Evolutionary conservation across 2,329 filamentous ascomycete genomes (phyloP).

Genomic region (Calonectria honghensis): DNA sequence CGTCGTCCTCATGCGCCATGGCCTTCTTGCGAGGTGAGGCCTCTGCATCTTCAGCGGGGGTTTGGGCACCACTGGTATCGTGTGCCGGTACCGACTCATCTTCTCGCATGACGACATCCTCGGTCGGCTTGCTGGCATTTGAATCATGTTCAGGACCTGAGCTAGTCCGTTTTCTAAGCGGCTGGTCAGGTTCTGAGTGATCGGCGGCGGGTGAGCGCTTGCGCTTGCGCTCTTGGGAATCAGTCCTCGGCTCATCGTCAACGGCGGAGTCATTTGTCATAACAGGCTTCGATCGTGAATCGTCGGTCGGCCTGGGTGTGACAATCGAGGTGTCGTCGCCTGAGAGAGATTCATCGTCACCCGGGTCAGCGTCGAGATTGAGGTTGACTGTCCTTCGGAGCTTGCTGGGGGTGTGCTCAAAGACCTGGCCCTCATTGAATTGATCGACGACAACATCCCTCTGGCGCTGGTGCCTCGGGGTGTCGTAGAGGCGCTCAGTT

Average conservation of each 20-base stretch:
- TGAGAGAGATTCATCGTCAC: slow-evolving; percentile 64
- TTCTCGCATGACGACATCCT: slow-evolving; percentile 58
- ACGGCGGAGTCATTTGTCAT: slow-evolving; percentile 53
- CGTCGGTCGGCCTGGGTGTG: slow-evolving; percentile 63
- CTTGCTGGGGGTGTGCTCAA: slow-evolving; percentile 85
- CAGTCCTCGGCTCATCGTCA: slow-evolving; percentile 58
- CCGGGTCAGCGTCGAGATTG: slow-evolving; percentile 61
- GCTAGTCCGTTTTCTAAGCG: slow-evolving; percentile 72
- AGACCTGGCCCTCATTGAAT: slow-evolving; percentile 71
- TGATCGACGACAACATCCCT: slow-evolving; percentile 76
- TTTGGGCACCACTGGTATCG: slow-evolving; percentile 62
- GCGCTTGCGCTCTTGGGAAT: slow-evolving; percentile 66
- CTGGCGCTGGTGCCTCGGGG: slow-evolving; percentile 81
- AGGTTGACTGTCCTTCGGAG: slow-evolving; percentile 72
- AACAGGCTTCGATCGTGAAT: slow-evolving; percentile 60
- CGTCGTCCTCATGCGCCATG: slow-evolving; percentile 57
- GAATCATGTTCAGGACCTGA: slow-evolving; percentile 66
- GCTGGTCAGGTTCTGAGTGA: slow-evolving; percentile 67
- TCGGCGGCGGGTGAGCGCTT: slow-evolving; percentile 70
- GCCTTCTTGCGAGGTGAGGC: slow-evolving; percentile 55
- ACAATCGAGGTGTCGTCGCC: slow-evolving; percentile 64
- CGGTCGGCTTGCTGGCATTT: slow-evolving; percentile 54
- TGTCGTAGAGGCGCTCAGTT: slow-evolving; percentile 93
- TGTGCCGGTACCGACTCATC: slow-evolving; percentile 62
- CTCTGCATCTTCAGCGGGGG: slow-evolving; percentile 69